Evolutionary conservation across 768 basidiomycete species (phyloP), one percentile per base, ranked within the genome.

Genomic region (Cantharellus cinnabarinus): DNA sequence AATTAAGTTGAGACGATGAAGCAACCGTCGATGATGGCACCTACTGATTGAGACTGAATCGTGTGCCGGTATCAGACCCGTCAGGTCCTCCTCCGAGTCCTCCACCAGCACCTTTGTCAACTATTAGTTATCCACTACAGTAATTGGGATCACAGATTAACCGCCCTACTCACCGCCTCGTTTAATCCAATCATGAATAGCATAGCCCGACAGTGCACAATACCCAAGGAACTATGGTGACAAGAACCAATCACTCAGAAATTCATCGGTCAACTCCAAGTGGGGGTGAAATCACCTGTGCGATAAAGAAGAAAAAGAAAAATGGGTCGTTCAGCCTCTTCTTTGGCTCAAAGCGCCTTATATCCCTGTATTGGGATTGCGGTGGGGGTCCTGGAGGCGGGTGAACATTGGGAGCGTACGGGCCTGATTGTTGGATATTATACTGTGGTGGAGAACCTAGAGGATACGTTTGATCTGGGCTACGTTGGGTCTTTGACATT

Each of bases 41-140:
- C 56, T 61, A 81, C 82, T 75, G 72, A 70, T 89, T 81, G 58
- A 89, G 71, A 1, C 84, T 83, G 2, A 85, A 71, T 20, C 70
- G 62, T 3, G 72, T 77, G 4, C 85, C 85, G 3, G 74, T 64
- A 60, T 74, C 75, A 14, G 79, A 53, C 34, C 61, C 59, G 0
- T 70, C 85, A 15, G 87, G 69, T 29, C 20, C 20, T 29, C 20
- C 20, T 29, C 20, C 20, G 20, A 29, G 20, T 29, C 20, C 20
- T 3, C 85, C 84, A 50, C 85, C 87, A 3, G 83, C 82, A 2
- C 83, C 71, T 10, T 48, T 48, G 10, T 29, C 44, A 10, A 29
- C 10, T 48, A 48, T 29, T 29, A 48, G 29, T 10, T 10, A 48
- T 10, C 44, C 10, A 29, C 44, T 10, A 10, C 29, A 29, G 10